phyloP scores from a whole-genome alignment of 2,329 filamentous ascomycete genomes.

The Fusarium torreyae region DNA sequence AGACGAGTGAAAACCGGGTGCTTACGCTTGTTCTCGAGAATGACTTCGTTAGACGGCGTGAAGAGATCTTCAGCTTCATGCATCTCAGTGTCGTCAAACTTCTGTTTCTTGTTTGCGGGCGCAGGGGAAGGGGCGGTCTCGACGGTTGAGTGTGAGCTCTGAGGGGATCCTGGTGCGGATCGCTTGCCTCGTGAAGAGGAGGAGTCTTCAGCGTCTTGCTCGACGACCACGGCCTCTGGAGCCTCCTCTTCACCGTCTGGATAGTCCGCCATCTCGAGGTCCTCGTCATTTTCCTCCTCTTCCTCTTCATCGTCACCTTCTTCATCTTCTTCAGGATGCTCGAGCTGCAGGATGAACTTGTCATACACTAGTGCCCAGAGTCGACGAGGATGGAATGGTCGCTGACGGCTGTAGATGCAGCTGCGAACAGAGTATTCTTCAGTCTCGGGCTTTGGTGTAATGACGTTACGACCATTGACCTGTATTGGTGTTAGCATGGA shows the following conservation, averaged over 20 bases:
- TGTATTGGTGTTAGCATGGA: conserved; percentile 20
- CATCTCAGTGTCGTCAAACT: conserved; percentile 35
- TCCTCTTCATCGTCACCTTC: conserved; percentile 55
- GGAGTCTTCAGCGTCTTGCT: conserved; percentile 21
- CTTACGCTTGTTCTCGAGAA: conserved; percentile 70
- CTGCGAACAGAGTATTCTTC: conserved; percentile 81
- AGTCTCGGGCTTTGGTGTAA: conserved; percentile 79
- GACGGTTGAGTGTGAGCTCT: conserved; percentile 44
- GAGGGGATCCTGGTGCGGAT: conserved; percentile 42
- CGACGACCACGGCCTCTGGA: neutral
- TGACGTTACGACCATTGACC: conserved; percentile 64
- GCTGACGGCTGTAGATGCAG: conserved; percentile 76
- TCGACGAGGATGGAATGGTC: conserved; percentile 67
- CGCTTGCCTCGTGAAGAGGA: conserved; percentile 37
- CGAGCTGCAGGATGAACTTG: conserved; percentile 67
- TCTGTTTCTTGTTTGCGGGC: conserved; percentile 33
- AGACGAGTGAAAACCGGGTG: conserved; percentile 68
- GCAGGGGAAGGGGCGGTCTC: conserved; percentile 45
- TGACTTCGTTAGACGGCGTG: conserved; percentile 58
- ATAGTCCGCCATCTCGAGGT: conserved; percentile 42
- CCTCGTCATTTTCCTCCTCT: conserved; percentile 49
- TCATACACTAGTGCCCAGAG: conserved; percentile 63
- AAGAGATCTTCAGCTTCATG: conserved; percentile 48
- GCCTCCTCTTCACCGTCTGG: conserved; percentile 22
- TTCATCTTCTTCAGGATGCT: conserved; percentile 57